Evolutionary conservation across 495 filamentous ascomycete genomes (phyloP), one percentile per base, ranked within the genome.

Genomic region (Parachaetomium inaequale): DNA sequence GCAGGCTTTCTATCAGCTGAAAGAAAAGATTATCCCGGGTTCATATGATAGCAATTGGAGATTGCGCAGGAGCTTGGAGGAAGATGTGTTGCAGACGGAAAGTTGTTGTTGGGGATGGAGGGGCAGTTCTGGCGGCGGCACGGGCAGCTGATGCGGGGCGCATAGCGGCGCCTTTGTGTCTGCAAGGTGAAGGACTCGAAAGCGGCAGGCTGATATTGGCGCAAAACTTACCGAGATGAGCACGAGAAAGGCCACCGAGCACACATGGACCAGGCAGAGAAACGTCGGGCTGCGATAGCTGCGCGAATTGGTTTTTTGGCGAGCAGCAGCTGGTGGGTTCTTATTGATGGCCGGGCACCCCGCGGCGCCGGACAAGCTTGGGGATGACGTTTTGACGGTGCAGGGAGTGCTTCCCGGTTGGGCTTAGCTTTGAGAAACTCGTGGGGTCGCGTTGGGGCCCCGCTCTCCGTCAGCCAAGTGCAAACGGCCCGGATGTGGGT

Each of bases 161-260:
- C 12, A 43, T 28, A 15, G 23, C 12, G 23, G 25, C 45, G 21
- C 25, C 46, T 28, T 28, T 28, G 17, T 49, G 19, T 47, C 45
- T 4, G 8, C 25, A 11, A 4, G 4, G 38, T 11, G 38, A 4
- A 4, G 12, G 25, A 49, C 2, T 25, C 23, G 12, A 19, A 54
- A 11, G 26, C 50, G 17, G 7, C 15, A 21, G 15, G 17, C 14
- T 14, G 17, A 2, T n/a, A n/a, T 21, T 43, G 40, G 10, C 1
- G 1, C 1, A 3, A 1, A 26, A 80, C 81, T 78, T 70, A 83
- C 80, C 61, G 82, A 67, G 52, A 78, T 71, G 31, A 79, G 57
- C 38, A 76, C 68, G 47, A 83, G 62, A 55, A 81, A 69, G 32
- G 73, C 71, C 46, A 76, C 63, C 6, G 79, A 79, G 55, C 69